Base-by-base conservation (phyloP, 768 basidiomycete species). In the Psilocybe azurescens region DNA sequence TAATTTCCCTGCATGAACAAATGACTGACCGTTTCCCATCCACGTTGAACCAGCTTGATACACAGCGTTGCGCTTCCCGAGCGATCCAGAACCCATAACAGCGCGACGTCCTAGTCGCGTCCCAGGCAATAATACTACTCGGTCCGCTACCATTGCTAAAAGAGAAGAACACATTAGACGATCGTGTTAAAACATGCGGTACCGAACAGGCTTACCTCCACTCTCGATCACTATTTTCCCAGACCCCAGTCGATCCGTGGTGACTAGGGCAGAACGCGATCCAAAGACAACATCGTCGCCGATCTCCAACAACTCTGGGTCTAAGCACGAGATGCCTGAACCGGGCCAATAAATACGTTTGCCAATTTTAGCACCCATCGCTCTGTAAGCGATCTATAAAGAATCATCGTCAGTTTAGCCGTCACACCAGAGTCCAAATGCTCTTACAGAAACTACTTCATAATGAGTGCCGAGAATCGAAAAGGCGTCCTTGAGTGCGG, bases 361-460 rank as follows among this genome's bases (percentile, higher is more conserved):
- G 20, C 82, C 82, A n/a, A 83, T 70, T 68, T 80, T 81, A 20
- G 82, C 81, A n/a, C 82, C 82, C 82, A 83, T 82, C 6, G 70
- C 67, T n/a, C 81, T 75, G 61, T 77, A 82, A 1, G 77, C 71
- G 28, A 79, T 67, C 75, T 79, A 49, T 30, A 38, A 41, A 29
- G 24, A 28, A 51, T 48, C 9, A 63, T 57, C 29, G 29, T 59
- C 10, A 52, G 5, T 58, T 46, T 52, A 53, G 41, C n/a, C 28
- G 33, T 38, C 18, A 30, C 18, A 7, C 8, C 32, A 36, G 20
- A 48, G 58, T 11, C 30, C 18, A 36, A 64, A 18, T 24, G 14
- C 3, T n/a, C 75, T 61, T 62, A 79, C 78, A 30, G 82, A 83
- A 24, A 81, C 79, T 29, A 72, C 68, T 66, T 82, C 81, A 53